Evolutionary conservation across 2,329 filamentous ascomycete species (phyloP).

Genomic region (Talaromyces amestolkiae): DNA sequence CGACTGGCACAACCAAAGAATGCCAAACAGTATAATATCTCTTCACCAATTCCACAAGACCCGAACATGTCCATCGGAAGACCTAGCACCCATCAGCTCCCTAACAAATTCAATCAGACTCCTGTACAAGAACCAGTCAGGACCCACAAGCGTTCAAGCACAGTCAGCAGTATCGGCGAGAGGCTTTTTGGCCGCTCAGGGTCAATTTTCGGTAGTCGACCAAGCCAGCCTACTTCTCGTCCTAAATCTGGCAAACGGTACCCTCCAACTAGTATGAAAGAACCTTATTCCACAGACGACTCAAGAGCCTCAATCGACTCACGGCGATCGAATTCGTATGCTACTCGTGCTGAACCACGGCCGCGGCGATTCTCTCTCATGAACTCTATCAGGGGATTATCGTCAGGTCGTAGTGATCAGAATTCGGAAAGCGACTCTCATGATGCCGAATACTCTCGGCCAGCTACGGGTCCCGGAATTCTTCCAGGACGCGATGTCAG

Average conservation of each 20-base stretch:
- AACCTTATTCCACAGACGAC: slow-evolving; percentile 61
- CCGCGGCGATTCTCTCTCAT: slow-evolving; percentile 70
- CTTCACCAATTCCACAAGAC: slow-evolving; percentile 60
- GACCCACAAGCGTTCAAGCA: slow-evolving; percentile 67
- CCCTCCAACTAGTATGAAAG: slow-evolving; percentile 88
- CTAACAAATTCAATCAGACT: slow-evolving; percentile 58
- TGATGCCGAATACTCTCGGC: slow-evolving; percentile 27
- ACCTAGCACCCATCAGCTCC: slow-evolving; percentile 59
- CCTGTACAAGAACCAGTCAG: slow-evolving; percentile 49
- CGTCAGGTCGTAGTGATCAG: slow-evolving; percentile 53
- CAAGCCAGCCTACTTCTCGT: slow-evolving; percentile 38
- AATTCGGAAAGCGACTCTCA: slow-evolving; percentile 49
- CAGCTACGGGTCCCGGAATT: slow-evolving; percentile 36
- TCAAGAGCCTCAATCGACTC: slow-evolving; percentile 69
- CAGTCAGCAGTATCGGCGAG: slow-evolving; percentile 76
- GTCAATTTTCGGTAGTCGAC: slow-evolving; percentile 69
- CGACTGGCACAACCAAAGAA: slow-evolving; percentile 77
- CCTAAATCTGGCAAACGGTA: slow-evolving; percentile 64
- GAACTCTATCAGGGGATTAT: slow-evolving; percentile 65
- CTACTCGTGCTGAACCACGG: slow-evolving; percentile 64
- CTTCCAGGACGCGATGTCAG: slow-evolving; percentile 25
- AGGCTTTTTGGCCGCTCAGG: slow-evolving; percentile 81
- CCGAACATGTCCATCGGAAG: slow-evolving; percentile 56
- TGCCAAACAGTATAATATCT: slow-evolving; percentile 69
- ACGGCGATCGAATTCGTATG: slow-evolving; percentile 68